These are phyloP conservation scores for Perilla frutescens DNA, from an alignment of 257 asterid genomes.

Conservation along the genomic window DNA sequence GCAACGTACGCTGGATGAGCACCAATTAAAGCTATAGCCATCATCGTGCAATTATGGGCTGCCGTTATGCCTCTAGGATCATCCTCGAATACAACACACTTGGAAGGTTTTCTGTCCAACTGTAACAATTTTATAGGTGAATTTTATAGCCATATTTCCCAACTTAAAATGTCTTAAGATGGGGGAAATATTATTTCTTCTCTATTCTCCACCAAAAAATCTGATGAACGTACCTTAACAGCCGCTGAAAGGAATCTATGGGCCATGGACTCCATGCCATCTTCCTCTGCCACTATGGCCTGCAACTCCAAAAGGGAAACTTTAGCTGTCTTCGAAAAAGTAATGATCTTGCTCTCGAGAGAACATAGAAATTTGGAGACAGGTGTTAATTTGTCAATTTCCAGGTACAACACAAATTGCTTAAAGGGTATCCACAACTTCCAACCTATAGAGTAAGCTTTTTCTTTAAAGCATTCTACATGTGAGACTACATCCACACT, in stretches of 20 bases:
- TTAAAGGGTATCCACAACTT: neutral
- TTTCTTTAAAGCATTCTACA: neutral
- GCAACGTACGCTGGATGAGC: slow-evolving; percentile 93
- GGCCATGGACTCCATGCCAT: slow-evolving; percentile 95
- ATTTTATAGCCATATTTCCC: neutral
- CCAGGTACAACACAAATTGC: neutral
- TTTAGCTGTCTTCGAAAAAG: slow-evolving; percentile 25
- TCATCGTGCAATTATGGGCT: slow-evolving; percentile 98
- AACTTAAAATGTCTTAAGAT: neutral
- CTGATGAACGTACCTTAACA: slow-evolving; percentile 65
- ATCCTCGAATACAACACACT: slow-evolving; percentile 93
- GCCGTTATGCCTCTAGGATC: slow-evolving; percentile 95
- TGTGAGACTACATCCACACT: neutral
- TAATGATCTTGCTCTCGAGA: slow-evolving; percentile 4
- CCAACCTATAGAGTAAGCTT: neutral
- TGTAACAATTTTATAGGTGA: slow-evolving; percentile 34
- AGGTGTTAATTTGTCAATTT: slow-evolving; percentile 3
- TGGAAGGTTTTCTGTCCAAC: slow-evolving; percentile 95
- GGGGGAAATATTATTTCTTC: neutral
- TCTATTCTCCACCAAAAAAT: neutral
- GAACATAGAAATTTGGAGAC: neutral
- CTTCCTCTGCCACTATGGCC: slow-evolving; percentile 94
- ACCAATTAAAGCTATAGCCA: slow-evolving; percentile 93
- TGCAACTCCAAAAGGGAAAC: slow-evolving; percentile 46
- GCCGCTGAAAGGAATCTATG: slow-evolving; percentile 98